Percentiles rank a stretch among this genome's conserved stretches.
Conservation (phyloP, 2,329 filamentous ascomycete species). For the Pseudocercospora pini-densiflorae region DNA sequence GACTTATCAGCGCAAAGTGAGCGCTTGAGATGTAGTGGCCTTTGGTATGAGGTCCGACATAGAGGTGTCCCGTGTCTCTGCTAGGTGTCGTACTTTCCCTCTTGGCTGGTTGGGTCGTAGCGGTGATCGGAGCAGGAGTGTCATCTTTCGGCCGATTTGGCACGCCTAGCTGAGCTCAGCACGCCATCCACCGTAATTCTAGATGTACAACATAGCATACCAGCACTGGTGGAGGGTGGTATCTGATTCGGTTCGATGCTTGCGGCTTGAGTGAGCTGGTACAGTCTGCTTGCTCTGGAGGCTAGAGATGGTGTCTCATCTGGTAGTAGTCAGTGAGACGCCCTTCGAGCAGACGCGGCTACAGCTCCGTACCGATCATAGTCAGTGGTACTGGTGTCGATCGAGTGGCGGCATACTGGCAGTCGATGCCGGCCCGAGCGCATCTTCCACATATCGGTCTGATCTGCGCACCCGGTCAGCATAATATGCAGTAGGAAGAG, state of each 20-base stretch:
- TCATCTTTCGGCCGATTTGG: neutral
- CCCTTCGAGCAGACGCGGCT: neutral
- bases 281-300: slow-evolving; percentile 24
- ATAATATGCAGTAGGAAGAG: neutral
- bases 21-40: slow-evolving; percentile 29
- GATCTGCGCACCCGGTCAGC: slow-evolving; percentile 14
- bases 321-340: slow-evolving; percentile 8
- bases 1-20: slow-evolving; percentile 28
- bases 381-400: slow-evolving; percentile 21
- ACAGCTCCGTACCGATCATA: slow-evolving; percentile 18
- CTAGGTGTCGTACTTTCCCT: slow-evolving; percentile 23
- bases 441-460: slow-evolving; percentile 30
- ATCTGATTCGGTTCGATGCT: neutral
- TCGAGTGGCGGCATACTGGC: slow-evolving; percentile 23
- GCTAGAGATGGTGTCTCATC: slow-evolving; percentile 29
- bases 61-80: slow-evolving; percentile 28
- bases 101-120: slow-evolving; percentile 10
- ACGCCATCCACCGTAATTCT: neutral
- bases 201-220: neutral
- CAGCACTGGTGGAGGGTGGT: neutral
- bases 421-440: slow-evolving; percentile 23
- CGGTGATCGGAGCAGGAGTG: neutral
- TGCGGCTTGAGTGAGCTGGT: slow-evolving; percentile 25
- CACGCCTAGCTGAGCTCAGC: neutral
- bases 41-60: slow-evolving; percentile 31